Conservation (phyloP, 202 grass and related monocot species). For the Setaria viridis region DNA sequence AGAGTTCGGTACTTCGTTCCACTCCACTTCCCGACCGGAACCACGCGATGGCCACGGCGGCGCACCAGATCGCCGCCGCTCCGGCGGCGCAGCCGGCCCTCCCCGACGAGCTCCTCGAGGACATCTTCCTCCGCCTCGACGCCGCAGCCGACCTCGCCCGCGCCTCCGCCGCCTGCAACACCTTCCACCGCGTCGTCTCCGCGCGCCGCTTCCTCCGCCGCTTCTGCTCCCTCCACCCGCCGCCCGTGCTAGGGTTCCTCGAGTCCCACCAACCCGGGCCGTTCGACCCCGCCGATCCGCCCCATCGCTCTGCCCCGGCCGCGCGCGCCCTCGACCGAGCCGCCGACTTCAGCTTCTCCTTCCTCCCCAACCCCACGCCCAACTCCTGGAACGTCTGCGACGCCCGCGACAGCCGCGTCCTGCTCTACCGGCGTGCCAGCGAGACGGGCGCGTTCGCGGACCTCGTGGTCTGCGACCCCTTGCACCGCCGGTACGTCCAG, state of each 20-base stretch:
- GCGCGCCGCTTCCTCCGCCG: neutral
- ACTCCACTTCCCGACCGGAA: too few relatives aligned
- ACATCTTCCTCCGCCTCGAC: conserved; percentile 43
- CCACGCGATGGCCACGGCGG: neutral
- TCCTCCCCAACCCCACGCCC: neutral
- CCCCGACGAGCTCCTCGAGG: conserved; percentile 30
- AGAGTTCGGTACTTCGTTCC: too few relatives aligned
- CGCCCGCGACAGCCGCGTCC: neutral
- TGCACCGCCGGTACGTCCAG: conserved; percentile 25
- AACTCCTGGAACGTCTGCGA: neutral
- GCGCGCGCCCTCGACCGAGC: neutral
- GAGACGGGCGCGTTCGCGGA: neutral
- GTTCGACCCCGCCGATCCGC: conserved; percentile 10
- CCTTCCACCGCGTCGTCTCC: neutral
- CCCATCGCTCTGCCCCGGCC: neutral
- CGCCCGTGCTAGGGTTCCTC: neutral
- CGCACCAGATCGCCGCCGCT: neutral
- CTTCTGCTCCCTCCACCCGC: neutral
- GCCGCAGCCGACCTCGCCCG: neutral
- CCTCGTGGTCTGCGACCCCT: conserved; percentile 37
- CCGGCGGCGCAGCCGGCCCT: neutral
- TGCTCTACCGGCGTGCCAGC: neutral
- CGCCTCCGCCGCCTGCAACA: neutral
- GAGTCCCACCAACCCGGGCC: neutral
- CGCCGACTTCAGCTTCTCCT: neutral